phyloP scores from a whole-genome alignment of 192 early-diverging fungal species.

The Pilaira anomala region DNA sequence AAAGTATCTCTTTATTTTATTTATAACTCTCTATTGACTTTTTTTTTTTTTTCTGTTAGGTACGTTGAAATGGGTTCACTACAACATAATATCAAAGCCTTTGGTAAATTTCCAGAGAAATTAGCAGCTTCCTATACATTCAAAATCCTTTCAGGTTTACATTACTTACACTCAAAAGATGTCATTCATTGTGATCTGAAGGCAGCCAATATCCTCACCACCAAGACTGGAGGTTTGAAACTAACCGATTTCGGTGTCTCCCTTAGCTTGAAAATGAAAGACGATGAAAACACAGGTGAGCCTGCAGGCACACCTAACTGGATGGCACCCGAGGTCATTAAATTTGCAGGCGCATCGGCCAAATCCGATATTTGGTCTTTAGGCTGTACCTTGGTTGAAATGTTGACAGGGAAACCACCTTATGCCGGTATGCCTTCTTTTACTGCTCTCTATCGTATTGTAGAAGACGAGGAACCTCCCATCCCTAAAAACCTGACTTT shows the following conservation, averaged over 20 bases:
- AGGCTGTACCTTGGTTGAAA: slow-evolving; percentile 90
- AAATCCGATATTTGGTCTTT: slow-evolving; percentile 95
- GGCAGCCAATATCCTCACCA: slow-evolving; percentile 93
- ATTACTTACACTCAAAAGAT: slow-evolving; percentile 83
- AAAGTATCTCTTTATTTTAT: background rate
- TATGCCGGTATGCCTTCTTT: slow-evolving; percentile 83
- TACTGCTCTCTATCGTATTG: slow-evolving; percentile 90
- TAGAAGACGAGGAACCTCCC: slow-evolving; percentile 86
- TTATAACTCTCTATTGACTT: background rate
- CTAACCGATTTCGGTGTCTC: slow-evolving; percentile 97
- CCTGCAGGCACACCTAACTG: slow-evolving; percentile 84
- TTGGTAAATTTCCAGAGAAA: slow-evolving; percentile 88
- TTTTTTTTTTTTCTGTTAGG: slow-evolving; percentile 2
- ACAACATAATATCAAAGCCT: slow-evolving; percentile 75
- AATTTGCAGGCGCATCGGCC: slow-evolving; percentile 79
- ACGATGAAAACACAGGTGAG: slow-evolving; percentile 53
- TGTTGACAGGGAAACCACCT: slow-evolving; percentile 90
- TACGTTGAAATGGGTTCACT: slow-evolving; percentile 93
- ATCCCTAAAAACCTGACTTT: slow-evolving; percentile 74
- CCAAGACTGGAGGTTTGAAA: slow-evolving; percentile 92
- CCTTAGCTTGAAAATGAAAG: slow-evolving; percentile 69
- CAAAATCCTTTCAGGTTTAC: slow-evolving; percentile 86
- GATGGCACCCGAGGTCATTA: slow-evolving; percentile 92
- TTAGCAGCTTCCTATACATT: slow-evolving; percentile 82
- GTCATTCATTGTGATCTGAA: slow-evolving; percentile 94